Evolutionary conservation across 768 basidiomycete genomes (phyloP).

Genomic region (Leccinellum rugosiceps): DNA sequence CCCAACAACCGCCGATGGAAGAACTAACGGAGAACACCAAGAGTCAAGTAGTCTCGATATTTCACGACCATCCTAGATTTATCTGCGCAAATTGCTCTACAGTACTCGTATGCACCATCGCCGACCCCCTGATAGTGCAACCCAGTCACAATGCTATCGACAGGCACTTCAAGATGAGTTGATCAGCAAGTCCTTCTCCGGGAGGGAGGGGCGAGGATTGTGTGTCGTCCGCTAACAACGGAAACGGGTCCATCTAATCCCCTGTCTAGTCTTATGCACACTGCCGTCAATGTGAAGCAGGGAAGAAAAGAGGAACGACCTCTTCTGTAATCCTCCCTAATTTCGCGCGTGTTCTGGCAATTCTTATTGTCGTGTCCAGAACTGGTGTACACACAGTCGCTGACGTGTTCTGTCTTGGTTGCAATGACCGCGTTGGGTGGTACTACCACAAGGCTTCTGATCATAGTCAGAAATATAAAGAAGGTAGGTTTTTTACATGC

Average conservation of each 20-base stretch:
- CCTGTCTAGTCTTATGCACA: slow-evolving; percentile 63
- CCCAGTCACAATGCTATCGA: background rate
- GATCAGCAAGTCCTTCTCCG: slow-evolving; percentile 83
- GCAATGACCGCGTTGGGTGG: slow-evolving; percentile 79
- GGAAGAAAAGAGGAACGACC: slow-evolving; percentile 73
- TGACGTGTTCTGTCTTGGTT: slow-evolving; percentile 76
- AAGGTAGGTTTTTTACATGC: slow-evolving; percentile 45
- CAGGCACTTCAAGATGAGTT: slow-evolving; percentile 81
- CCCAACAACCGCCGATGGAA: slow-evolving; percentile 11
- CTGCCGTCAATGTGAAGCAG: slow-evolving; percentile 70
- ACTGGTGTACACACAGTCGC: slow-evolving; percentile 82
- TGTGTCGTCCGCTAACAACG: slow-evolving; percentile 35
- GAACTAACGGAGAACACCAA: slow-evolving; percentile 42
- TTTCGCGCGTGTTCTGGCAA: background rate
- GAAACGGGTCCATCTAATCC: background rate
- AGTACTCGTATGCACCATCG: slow-evolving; percentile 51
- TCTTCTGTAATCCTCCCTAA: slow-evolving; percentile 49
- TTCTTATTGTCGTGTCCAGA: slow-evolving; percentile 34
- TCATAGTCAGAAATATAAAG: slow-evolving; percentile 79
- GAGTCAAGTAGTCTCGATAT: slow-evolving; percentile 57
- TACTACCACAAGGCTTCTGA: slow-evolving; percentile 80
- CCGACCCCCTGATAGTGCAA: background rate
- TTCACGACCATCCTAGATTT: slow-evolving; percentile 63
- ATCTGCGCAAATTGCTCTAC: slow-evolving; percentile 69
- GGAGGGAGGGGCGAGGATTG: slow-evolving; percentile 81